These are phyloP conservation scores for Tuber brumale DNA, from an alignment of 495 filamentous ascomycete species.

Conservation along the genomic window DNA sequence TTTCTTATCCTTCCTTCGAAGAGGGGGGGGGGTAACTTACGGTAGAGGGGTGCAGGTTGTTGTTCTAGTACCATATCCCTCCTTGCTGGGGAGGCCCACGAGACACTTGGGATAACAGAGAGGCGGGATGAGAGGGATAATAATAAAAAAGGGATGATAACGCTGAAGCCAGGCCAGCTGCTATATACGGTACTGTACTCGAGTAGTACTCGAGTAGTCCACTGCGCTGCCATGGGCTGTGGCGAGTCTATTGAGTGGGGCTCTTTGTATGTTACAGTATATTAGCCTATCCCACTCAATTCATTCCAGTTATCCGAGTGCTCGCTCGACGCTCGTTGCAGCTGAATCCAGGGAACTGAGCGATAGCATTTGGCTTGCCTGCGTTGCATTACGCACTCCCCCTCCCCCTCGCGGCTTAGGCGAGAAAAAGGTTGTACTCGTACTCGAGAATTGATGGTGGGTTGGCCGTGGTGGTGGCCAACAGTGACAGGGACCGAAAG, in stretches of 20 bases:
- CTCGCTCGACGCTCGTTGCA: background rate
- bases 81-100: constrained; percentile 7
- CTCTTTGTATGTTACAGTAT: background rate
- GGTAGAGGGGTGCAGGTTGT: background rate
- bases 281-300: background rate
- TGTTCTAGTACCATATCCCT: background rate
- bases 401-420: background rate
- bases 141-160: constrained; percentile 17
- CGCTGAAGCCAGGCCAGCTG: background rate
- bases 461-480: background rate
- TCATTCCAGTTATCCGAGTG: background rate
- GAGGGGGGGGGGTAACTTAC: constrained; percentile 2
- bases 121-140: background rate
- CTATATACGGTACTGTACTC: too few species aligned
- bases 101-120: constrained; percentile 5
- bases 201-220: too few species aligned
- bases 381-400: background rate
- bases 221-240: constrained; percentile 35
- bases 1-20: background rate
- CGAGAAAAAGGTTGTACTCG: background rate
- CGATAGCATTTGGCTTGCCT: background rate
- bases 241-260: constrained; percentile 20
- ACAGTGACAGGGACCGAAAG: background rate
- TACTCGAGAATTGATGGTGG: background rate
- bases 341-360: background rate